Base-by-base conservation (phyloP, 192 early-diverging fungal species). In the Diversispora epigaea region DNA sequence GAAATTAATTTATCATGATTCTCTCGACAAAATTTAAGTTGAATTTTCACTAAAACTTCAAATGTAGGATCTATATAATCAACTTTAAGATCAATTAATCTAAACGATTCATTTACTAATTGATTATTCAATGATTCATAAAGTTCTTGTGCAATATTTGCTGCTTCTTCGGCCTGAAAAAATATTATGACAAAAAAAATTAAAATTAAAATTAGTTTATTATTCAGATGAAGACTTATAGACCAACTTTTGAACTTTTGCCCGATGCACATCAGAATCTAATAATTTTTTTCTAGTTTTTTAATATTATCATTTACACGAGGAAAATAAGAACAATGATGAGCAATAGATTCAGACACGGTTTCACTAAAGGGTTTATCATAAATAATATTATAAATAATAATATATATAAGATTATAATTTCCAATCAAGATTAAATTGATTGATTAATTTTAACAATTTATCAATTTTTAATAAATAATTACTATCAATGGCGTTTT, bases 41-140 rank as follows among this genome's bases (percentile, higher is more conserved):
- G 96, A 15, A 91, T 86, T 82, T 96, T 96, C 66, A 98, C 92
- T 39, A 99, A 82, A 8, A 95, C 97, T 77, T 98, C 96, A 77
- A 99, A 96, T 21, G 93, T 94, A 3, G 98, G 98, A 40, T 98
- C 95, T 58, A 98, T 81, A 73, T 95, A 96, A 4, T 93, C 92
- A 0, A 98, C 91, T 43, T 95, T 84, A 25, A 94, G 77, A 55
- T 94, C 93, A 57, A 99, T 90, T 0, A 98, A 87, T 78, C 91
- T 91, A 11, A 97, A 97, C 52, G 98, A 88, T 74, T 98, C 96
- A 12, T 84, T 82, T 22, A 95, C 80, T 47, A 99, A 85, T 63
- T 89, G 87, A 22, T 81, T 80, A 80, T 99, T 98, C 75, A 97
- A 78, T 50, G 85, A 80, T 60, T 95, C 92, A 78, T 95, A 98